Percentiles rank a stretch among this genome's conserved stretches.
phyloP scores from a whole-genome alignment of 192 early-diverging fungal genomes.

The Coemansia sp. region DNA sequence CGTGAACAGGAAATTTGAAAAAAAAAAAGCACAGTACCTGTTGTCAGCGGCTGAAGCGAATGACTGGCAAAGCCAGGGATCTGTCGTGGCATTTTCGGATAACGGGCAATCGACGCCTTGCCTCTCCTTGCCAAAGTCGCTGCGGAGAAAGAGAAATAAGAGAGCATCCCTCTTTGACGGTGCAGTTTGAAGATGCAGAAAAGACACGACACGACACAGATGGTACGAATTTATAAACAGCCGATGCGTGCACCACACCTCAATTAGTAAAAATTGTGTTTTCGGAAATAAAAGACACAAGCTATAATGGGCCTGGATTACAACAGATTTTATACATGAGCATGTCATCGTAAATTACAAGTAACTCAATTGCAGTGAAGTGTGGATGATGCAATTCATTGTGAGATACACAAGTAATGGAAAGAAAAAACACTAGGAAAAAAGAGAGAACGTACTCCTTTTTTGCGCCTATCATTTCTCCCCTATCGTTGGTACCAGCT shows the following conservation, averaged over 20 bases:
- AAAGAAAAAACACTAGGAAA: background rate
- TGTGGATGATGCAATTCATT: background rate
- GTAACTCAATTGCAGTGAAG: background rate
- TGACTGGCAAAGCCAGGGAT: background rate
- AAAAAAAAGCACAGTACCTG: background rate
- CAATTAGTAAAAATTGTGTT: background rate
- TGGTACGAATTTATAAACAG: background rate
- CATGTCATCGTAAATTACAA: background rate
- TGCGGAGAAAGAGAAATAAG: background rate
- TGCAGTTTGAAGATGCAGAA: background rate
- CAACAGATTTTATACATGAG: background rate
- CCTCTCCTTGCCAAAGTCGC: background rate
- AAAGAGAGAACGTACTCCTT: background rate
- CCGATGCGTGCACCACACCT: background rate
- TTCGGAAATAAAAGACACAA: conserved; percentile 3
- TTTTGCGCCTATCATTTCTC: background rate
- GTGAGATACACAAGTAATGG: conserved; percentile 1
- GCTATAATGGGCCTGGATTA: conserved; percentile 3
- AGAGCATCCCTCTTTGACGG: background rate
- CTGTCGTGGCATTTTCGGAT: conserved; percentile 4
- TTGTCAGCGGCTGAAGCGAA: background rate
- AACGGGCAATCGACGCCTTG: background rate
- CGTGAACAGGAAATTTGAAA: background rate
- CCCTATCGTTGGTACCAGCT: background rate
- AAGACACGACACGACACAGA: background rate